Evolutionary conservation across 768 basidiomycete genomes (phyloP), one percentile per base, ranked within the genome.

Genomic region (Antrodiella citrinella): DNA sequence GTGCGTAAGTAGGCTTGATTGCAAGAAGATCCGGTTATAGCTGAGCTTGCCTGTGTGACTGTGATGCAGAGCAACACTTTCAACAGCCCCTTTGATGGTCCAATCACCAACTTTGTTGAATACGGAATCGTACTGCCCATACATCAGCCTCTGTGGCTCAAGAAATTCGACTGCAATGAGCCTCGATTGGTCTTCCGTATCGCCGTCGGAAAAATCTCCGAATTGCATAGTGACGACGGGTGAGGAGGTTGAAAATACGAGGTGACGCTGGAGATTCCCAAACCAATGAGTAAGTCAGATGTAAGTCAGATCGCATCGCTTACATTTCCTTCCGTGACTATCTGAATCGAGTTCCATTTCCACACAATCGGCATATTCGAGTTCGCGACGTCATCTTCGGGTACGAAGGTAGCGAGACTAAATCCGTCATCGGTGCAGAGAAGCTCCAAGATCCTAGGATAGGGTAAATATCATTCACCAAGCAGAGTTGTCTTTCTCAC

Each of bases 61-160:
- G 45, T 67, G 61, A 49, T 73, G 64, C 10, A 84, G 61, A 2
- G 73, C 76, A 11, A 74, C 60, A 19, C 72, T 72, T 45, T 66
- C 64, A 0, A 73, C 66, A 12, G 70, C 69, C 10, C 81, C 77
- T 38, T 77, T 72, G 4, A 80, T 60, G 20, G 71, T 58, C 78
- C 81, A 83, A 43, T 80, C 75, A 4, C 77, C 77, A 9, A 84
- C 54, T 39, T 69, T 68, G 47, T 69, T 69, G 0, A 86, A 68
- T 22, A 56, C 60, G 1, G 30, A 15, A 7, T 35, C 30, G 15
- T 7, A 7, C 7, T 35, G 30, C 15, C 30, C 15, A 7, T 35
- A 7, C 30, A 7, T 35, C 15, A 35, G 30, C 7, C 7, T 7
- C 30, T 35, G 30, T 35, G 7, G n/a, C n/a, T n/a, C n/a, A n/a